Conservation (phyloP, 352 stramenopile genomes). For the Globisporangium echinulatum region DNA sequence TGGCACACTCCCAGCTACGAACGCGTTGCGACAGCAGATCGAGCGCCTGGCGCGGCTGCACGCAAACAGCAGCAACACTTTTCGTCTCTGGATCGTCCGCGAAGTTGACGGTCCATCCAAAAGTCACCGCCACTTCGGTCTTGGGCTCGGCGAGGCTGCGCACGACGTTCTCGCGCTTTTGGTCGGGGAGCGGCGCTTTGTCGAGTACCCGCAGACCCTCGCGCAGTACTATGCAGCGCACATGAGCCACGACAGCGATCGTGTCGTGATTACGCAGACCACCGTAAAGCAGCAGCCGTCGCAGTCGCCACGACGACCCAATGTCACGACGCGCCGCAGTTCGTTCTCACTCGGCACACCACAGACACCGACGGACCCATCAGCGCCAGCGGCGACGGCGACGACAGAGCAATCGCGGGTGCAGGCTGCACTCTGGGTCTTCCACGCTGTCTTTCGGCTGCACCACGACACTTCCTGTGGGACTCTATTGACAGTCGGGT, state of each 20-base stretch:
- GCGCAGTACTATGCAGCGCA: conserved; percentile 17
- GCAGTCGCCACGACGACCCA: conserved; percentile 14
- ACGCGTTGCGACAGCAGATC: conserved; percentile 27
- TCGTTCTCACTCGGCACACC: conserved; percentile 13
- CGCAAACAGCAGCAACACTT: conserved; percentile 19
- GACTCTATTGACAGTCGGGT: not conserved
- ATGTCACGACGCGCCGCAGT: conserved; percentile 15
- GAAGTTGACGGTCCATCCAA: conserved; percentile 3
- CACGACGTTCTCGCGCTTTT: conserved; percentile 13
- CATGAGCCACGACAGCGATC: conserved; percentile 16
- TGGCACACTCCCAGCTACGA: conserved; percentile 7
- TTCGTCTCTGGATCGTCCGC: conserved; percentile 27
- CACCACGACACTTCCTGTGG: conserved; percentile 11
- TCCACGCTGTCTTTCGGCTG: conserved; percentile 38
- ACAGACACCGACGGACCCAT: conserved; percentile 8
- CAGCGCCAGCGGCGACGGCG: not conserved
- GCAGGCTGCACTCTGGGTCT: conserved; percentile 33
- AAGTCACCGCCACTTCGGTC: too few species aligned
- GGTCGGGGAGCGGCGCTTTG: conserved; percentile 16
- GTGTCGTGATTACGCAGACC: conserved; percentile 3
- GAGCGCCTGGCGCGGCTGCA: conserved; percentile 19
- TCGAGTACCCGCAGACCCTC: conserved; percentile 29
- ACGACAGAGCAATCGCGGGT: conserved; percentile 16
- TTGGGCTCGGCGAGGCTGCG: not conserved
- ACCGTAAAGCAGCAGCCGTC: conserved; percentile 8